Conservation (phyloP, 2,329 filamentous ascomycete genomes). For the Eurotiales sp. region DNA sequence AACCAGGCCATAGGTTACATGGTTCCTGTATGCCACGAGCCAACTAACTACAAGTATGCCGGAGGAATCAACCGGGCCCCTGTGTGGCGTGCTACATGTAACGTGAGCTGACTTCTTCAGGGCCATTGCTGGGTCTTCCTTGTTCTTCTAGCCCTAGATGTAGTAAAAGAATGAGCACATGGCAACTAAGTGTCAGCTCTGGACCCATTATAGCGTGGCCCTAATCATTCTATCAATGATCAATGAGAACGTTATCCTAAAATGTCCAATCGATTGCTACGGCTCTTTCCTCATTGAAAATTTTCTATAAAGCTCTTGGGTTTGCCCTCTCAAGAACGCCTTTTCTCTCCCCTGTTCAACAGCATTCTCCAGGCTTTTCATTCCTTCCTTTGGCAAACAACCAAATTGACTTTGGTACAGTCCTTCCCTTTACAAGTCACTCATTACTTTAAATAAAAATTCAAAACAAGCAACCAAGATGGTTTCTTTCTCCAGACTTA, state of each 20-base stretch:
- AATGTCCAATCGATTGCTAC: neutral
- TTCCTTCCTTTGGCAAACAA: neutral
- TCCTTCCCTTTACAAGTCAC: conserved; percentile 2
- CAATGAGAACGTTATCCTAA: neutral
- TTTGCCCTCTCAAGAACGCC: neutral
- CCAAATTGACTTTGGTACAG: conserved; percentile 1
- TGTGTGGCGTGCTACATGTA: neutral
- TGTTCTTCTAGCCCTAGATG: neutral
- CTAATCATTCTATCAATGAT: neutral
- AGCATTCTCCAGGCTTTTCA: neutral
- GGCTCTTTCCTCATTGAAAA: neutral
- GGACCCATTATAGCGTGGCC: neutral
- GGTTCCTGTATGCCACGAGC: neutral
- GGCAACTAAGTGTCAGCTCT: neutral
- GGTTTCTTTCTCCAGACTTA: conserved; percentile 9
- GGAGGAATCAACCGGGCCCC: neutral
- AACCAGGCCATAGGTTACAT: no score
- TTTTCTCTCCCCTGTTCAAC: neutral
- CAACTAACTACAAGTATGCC: no score
- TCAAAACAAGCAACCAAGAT: neutral
- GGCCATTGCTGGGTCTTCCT: neutral
- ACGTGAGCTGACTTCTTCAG: neutral
- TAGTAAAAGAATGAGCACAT: neutral
- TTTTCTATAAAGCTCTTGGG: neutral
- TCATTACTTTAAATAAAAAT: neutral